A percentile compares a stretch with the other conserved stretches of the same genome.
Conservation (phyloP, 2,329 filamentous ascomycete species). For the Alternaria postmessia region DNA sequence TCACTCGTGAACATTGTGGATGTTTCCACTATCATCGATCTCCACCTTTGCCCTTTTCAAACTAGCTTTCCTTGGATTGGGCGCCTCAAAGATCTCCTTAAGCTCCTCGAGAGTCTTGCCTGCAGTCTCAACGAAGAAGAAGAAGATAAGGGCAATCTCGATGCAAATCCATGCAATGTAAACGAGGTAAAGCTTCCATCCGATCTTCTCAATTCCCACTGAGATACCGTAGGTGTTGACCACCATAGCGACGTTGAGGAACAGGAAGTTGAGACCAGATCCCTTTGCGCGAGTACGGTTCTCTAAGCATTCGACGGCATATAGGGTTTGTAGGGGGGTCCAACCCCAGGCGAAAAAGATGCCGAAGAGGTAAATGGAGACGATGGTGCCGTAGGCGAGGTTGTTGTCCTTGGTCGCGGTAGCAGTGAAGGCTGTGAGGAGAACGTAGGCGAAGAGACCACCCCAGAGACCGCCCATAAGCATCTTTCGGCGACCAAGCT, state of each 20-base stretch:
- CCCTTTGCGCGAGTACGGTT: conserved; percentile 52
- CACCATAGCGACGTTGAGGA: conserved; percentile 46
- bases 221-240: conserved; percentile 47
- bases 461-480: conserved; percentile 49
- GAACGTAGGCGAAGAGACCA: conserved; percentile 44
- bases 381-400: conserved; percentile 50
- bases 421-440: conserved; percentile 50
- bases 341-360: conserved; percentile 53
- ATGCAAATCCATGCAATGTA: conserved; percentile 46
- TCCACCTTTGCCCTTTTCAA: conserved; percentile 36
- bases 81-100: conserved; percentile 43
- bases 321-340: conserved; percentile 52
- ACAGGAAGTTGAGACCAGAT: conserved; percentile 44
- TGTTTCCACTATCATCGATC: conserved; percentile 33
- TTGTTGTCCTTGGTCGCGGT: conserved; percentile 33
- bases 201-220: conserved; percentile 43
- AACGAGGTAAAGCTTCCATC: conserved; percentile 44
- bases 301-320: conserved; percentile 51
- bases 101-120: conserved; percentile 46
- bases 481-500: conserved; percentile 46
- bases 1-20: conserved; percentile 31
- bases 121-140: conserved; percentile 46
- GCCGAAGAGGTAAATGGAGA: conserved; percentile 53
- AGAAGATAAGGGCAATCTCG: conserved; percentile 39
- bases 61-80: conserved; percentile 37